These are phyloP conservation scores for Phytophthora aleatoria DNA, from an alignment of 352 stramenopile species.

Conservation along the genomic window DNA sequence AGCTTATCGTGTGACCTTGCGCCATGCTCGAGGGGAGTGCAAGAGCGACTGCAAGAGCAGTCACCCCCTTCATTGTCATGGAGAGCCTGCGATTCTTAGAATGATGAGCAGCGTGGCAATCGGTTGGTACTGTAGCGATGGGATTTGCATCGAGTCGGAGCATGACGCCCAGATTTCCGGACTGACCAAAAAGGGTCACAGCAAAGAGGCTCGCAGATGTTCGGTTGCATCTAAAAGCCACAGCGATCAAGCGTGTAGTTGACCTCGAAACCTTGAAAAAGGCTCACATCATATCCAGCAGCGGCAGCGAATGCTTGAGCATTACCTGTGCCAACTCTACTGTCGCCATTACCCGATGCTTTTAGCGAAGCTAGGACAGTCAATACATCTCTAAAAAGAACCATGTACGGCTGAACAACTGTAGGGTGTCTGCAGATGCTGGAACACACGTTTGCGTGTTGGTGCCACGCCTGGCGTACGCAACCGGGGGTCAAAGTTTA, in stretches of 20 bases:
- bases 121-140: background rate
- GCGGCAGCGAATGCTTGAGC: background rate
- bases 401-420: background rate
- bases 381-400: background rate
- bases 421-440: conserved; percentile 2
- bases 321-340: background rate
- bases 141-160: conserved; percentile 31
- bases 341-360: background rate
- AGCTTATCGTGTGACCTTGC: background rate
- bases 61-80: background rate
- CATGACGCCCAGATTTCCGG: background rate
- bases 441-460: conserved; percentile 1
- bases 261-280: background rate
- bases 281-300: background rate
- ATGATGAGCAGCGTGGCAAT: conserved; percentile 23
- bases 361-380: background rate
- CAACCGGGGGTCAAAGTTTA: too few species aligned
- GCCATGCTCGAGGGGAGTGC: conserved; percentile 1
- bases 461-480: background rate
- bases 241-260: background rate
- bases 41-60: conserved; percentile 7
- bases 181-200: background rate
- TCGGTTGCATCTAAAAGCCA: conserved; percentile 1
- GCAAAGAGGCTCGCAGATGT: background rate
- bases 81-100: conserved; percentile 3